Conservation (phyloP, 345 rosid species). For the Citropsis articulata region DNA sequence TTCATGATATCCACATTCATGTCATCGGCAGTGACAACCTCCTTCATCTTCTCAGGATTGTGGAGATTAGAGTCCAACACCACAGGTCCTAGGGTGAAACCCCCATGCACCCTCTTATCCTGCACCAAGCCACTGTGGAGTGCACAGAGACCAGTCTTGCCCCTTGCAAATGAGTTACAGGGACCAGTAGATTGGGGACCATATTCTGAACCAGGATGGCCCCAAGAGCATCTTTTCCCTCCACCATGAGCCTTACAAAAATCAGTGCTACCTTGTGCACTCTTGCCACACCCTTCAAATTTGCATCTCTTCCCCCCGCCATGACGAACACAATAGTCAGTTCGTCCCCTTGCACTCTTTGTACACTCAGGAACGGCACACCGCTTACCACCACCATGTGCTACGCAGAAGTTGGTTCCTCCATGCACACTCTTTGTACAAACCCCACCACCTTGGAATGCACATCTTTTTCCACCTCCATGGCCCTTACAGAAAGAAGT, state of each 20-base stretch:
- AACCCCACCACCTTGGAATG: constrained; percentile 71
- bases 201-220: constrained; percentile 72
- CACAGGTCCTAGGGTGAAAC: constrained; percentile 51
- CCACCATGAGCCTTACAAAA: constrained; percentile 99
- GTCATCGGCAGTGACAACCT: constrained; percentile 39
- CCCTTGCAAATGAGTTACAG: constrained; percentile 85
- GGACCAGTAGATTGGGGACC: constrained; percentile 55
- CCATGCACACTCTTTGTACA: constrained; percentile 98
- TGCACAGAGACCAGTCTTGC: constrained; percentile 85
- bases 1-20: constrained; percentile 55
- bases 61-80: constrained; percentile 46
- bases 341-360: constrained; percentile 97
- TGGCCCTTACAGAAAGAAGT: constrained; percentile 96
- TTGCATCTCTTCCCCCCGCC: constrained; percentile 99
- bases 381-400: constrained; percentile 98
- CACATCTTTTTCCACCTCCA: constrained; percentile 96
- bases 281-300: constrained; percentile 82
- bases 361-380: constrained; percentile 86
- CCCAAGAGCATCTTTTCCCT: constrained; percentile 95
- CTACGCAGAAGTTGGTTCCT: constrained; percentile 96
- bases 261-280: constrained; percentile 98
- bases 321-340: constrained; percentile 89
- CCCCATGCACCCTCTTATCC: constrained; percentile 90
- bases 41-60: constrained; percentile 54
- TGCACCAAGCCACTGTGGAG: constrained; percentile 73